A percentile compares a stretch with the other conserved stretches of the same genome.
phyloP scores from a whole-genome alignment of 1,284 basidiomycete genomes.

The Termitomyces sp. region DNA sequence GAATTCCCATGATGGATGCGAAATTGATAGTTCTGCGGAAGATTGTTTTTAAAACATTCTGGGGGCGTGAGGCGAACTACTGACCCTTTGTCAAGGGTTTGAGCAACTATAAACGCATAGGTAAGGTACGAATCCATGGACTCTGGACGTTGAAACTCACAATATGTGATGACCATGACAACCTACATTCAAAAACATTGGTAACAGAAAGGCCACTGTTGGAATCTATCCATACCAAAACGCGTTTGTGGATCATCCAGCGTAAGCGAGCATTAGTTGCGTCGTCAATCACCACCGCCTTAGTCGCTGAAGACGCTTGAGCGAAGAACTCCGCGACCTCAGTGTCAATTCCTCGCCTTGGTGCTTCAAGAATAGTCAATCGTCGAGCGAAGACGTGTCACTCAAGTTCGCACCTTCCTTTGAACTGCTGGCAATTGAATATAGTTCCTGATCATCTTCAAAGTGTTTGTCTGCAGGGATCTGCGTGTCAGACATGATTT shows the following conservation, averaged over 20 bases:
- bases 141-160: constrained; percentile 18
- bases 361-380: constrained; percentile 9
- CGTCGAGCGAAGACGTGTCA: background rate
- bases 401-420: constrained; percentile 2
- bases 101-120: constrained; percentile 29
- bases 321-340: constrained; percentile 47
- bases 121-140: background rate
- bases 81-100: constrained; percentile 49
- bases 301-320: constrained; percentile 17
- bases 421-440: constrained; percentile 22
- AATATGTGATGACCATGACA: constrained; percentile 55
- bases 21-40: constrained; percentile 42
- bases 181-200: constrained; percentile 19
- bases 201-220: background rate
- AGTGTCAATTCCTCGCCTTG: constrained; percentile 38
- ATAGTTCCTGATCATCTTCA: constrained; percentile 30
- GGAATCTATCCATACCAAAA: constrained; percentile 32
- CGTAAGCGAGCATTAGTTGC: constrained; percentile 40
- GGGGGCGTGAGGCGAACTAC: background rate
- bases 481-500: constrained; percentile 12
- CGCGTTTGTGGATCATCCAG: constrained; percentile 48
- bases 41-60: background rate
- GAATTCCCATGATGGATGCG: constrained; percentile 54
- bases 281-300: constrained; percentile 38
- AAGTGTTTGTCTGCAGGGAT: constrained; percentile 18